Evolutionary conservation across 176 grass and related monocot species (phyloP), one percentile per base, ranked within the genome.

Genomic region (Bolboschoenus planiculmis): DNA sequence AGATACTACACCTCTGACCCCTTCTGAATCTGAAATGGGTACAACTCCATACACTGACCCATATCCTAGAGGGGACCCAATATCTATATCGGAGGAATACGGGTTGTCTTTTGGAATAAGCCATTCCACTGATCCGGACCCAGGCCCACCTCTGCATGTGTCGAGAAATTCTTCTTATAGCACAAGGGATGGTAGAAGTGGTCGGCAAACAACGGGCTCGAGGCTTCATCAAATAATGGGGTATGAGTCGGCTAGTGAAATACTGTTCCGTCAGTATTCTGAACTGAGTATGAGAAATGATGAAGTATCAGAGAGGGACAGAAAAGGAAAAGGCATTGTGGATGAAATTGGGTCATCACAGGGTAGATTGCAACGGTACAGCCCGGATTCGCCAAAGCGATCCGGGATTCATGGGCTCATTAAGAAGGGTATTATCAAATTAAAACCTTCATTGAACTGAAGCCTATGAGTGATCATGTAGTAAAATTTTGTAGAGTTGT

Each of bases 151-250:
- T 10, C 56, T 93, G 85, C 54, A 93, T 48, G 87, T 93, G 71
- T 88, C 87, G 2, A 97, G 87, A 78, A 93, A 97, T 67, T 93
- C 87, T 3, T 97, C 93, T 39, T 94, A 89, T 44, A 60, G 85
- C 86, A 86, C 83, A 44, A 61, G 39, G 1, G 83, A 85, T 40
- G 85, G 43, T n/a, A 77, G 72, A 77, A 82, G 15, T 62, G 42
- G 20, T 36, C 90, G 21, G 42, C 82, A 87, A 55, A 68, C 10
- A 23, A 16, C 47, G 53, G 60, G 35, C 59, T 88, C 84, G 27
- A 89, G 87, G 56, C 90, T 92, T 35, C 92, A 94, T 83, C 85
- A 84, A 59, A 76, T 94, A 56, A 92, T 97, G 92, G 92, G 94
- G n/a, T 92, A 97, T 84, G 87, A 88, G 34, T 82, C 80, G 15